Conservation (phyloP, 805 yeast genomes). For the Cyberlindnera xylosilytica region DNA sequence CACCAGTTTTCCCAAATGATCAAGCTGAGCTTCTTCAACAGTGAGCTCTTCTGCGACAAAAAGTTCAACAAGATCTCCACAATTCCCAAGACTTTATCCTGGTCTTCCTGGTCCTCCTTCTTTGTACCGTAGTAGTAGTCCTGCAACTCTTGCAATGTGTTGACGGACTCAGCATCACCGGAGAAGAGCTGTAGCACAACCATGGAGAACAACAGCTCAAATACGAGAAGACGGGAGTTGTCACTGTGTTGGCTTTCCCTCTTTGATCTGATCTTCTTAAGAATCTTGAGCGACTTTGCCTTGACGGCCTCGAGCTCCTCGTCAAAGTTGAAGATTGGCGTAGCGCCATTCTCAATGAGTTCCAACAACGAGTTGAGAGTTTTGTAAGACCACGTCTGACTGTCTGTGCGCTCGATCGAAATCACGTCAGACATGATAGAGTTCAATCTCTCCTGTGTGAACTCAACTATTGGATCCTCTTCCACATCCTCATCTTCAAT, state of each 20-base stretch:
- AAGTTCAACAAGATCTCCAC: slow-evolving; percentile 59
- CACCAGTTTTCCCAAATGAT: slow-evolving; percentile 57
- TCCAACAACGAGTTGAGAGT: slow-evolving; percentile 40
- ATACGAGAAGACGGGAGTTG: slow-evolving; percentile 48
- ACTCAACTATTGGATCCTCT: slow-evolving; percentile 32
- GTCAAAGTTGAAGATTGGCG: slow-evolving; percentile 46
- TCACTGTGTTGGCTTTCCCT: slow-evolving; percentile 30
- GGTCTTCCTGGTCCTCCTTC: slow-evolving; percentile 37
- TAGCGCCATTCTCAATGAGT: slow-evolving; percentile 25
- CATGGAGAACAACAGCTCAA: slow-evolving; percentile 76
- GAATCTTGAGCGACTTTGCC: slow-evolving; percentile 44
- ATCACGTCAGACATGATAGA: slow-evolving; percentile 64
- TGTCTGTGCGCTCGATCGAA: slow-evolving; percentile 40
- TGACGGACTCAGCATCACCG: slow-evolving; percentile 73
- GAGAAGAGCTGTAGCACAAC: slow-evolving; percentile 72
- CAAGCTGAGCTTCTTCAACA: slow-evolving; percentile 55
- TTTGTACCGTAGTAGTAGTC: slow-evolving; percentile 49
- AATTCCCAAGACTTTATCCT: slow-evolving; percentile 48
- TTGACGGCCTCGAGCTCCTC: slow-evolving; percentile 51
- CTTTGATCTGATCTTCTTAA: slow-evolving; percentile 41
- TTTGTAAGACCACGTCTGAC: slow-evolving; percentile 58
- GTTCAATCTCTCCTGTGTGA: slow-evolving; percentile 61
- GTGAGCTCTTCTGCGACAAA: slow-evolving; percentile 52
- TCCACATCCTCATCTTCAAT: slow-evolving; percentile 17
- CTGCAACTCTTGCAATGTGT: slow-evolving; percentile 69